Percentiles rank a stretch among this genome's conserved stretches.
Conservation (phyloP, 2,329 filamentous ascomycete species). For the Fusarium tuaranense region DNA sequence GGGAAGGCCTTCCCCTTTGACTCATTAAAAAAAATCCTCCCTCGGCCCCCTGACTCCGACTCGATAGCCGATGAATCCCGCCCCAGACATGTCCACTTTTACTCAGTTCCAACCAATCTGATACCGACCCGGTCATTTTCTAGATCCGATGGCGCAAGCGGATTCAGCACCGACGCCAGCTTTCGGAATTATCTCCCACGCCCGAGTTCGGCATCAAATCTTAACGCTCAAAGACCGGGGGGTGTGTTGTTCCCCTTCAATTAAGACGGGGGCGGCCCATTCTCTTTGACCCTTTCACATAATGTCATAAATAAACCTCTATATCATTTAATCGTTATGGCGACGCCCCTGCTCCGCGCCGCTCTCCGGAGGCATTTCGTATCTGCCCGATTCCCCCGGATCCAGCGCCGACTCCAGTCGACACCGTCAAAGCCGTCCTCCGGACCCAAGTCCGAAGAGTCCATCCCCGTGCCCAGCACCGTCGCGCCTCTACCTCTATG, state of each 20-base stretch:
- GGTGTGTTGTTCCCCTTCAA: not conserved
- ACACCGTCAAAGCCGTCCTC: conserved; percentile 2
- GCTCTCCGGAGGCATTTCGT: conserved; percentile 24
- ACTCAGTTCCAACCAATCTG: conserved; percentile 11
- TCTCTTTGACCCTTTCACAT: conserved; percentile 6
- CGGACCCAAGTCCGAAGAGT: conserved; percentile 24
- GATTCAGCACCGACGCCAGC: not conserved
- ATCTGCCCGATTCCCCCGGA: conserved; percentile 17
- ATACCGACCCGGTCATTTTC: not conserved
- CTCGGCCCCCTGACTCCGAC: not conserved
- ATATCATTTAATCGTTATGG: conserved; percentile 19
- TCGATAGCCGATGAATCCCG: conserved; percentile 9
- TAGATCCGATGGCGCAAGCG: conserved; percentile 1
- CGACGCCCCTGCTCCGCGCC: conserved; percentile 34
- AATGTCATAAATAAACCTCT: conserved; percentile 13
- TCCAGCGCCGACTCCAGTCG: conserved; percentile 35
- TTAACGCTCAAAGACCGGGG: conserved; percentile 1
- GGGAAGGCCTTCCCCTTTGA: conserved; percentile 1
- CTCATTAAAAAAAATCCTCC: not conserved
- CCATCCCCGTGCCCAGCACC: conserved; percentile 31
- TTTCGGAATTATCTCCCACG: conserved; percentile 26
- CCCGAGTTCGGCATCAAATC: conserved; percentile 33
- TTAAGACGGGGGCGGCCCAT: not conserved
- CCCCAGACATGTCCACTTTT: not conserved
- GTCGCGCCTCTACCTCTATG: conserved; percentile 58